Evolutionary conservation across 352 stramenopile species (phyloP).

Genomic region (Phytophthora fragariaefolia): DNA sequence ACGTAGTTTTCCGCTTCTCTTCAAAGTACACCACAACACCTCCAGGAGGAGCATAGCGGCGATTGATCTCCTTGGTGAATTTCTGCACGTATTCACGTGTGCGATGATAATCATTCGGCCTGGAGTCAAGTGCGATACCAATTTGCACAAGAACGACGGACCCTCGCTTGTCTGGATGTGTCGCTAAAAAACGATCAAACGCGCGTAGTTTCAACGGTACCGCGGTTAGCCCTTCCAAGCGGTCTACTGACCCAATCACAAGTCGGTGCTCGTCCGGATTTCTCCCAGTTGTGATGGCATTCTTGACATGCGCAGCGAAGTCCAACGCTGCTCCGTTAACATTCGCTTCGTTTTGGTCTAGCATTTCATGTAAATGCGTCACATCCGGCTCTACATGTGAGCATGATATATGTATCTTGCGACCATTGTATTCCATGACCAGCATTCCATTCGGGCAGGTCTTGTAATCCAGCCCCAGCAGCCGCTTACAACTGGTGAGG

Average conservation of each 20-base stretch:
- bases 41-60: conserved; percentile 59
- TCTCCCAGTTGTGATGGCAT: conserved; percentile 35
- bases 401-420: conserved; percentile 95
- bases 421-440: conserved; percentile 95
- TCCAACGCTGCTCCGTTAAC: conserved; percentile 28
- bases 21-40: conserved; percentile 78
- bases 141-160: conserved; percentile 85
- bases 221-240: conserved; percentile 95
- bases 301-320: conserved; percentile 53
- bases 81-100: conserved; percentile 92
- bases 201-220: conserved; percentile 97
- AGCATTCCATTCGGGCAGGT: conserved; percentile 88
- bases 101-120: conserved; percentile 93
- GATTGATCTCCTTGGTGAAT: conserved; percentile 94
- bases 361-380: conserved; percentile 69
- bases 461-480: conserved; percentile 96
- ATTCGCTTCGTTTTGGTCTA: conserved; percentile 54
- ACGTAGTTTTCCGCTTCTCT: conserved; percentile 71
- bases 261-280: conserved; percentile 43
- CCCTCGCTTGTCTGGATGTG: conserved; percentile 71
- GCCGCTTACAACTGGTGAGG: conserved; percentile 90
- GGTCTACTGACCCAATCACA: conserved; percentile 92
- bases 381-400: conserved; percentile 97
- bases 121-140: conserved; percentile 71
- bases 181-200: conserved; percentile 95